These are phyloP conservation scores for Trebouxia sp. DNA, from an alignment of 139 green algal genomes.

Conservation along the genomic window DNA sequence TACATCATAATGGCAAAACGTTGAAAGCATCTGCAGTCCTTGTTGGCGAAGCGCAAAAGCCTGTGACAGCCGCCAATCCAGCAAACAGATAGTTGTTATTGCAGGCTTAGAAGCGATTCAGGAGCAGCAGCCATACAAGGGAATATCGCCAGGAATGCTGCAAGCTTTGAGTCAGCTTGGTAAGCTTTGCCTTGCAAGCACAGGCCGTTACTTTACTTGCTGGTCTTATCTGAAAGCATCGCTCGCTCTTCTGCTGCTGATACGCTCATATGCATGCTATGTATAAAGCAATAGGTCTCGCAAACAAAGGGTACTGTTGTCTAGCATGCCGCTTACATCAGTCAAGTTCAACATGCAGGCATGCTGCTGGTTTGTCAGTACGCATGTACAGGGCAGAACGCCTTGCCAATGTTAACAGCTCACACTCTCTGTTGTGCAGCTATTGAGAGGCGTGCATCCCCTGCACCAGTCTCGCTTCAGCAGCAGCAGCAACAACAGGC, in stretches of 20 bases:
- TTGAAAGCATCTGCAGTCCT: no score
- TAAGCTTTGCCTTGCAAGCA: slow-evolving; percentile 27
- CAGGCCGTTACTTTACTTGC: no score
- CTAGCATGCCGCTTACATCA: no score
- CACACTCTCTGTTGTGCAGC: neutral
- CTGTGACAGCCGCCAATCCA: neutral
- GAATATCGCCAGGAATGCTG: slow-evolving; percentile 45
- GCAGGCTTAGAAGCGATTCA: slow-evolving; percentile 70
- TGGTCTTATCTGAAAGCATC: no score
- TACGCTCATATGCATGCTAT: no score
- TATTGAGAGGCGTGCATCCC: slow-evolving; percentile 6
- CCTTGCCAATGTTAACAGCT: neutral
- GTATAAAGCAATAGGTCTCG: no score
- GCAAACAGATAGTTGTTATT: neutral
- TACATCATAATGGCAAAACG: neutral
- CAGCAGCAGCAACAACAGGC: slow-evolving; percentile 32
- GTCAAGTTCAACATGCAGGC: no score
- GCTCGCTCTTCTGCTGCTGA: no score
- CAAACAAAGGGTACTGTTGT: no score
- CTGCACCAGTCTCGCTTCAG: slow-evolving; percentile 9
- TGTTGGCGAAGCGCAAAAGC: no score
- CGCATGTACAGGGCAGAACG: no score
- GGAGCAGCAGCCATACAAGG: slow-evolving; percentile 52
- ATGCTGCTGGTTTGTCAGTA: no score
- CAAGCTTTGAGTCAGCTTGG: slow-evolving; percentile 55